phyloP scores from a whole-genome alignment of 805 yeast genomes.

The Wickerhamomyces sydowiorum region DNA sequence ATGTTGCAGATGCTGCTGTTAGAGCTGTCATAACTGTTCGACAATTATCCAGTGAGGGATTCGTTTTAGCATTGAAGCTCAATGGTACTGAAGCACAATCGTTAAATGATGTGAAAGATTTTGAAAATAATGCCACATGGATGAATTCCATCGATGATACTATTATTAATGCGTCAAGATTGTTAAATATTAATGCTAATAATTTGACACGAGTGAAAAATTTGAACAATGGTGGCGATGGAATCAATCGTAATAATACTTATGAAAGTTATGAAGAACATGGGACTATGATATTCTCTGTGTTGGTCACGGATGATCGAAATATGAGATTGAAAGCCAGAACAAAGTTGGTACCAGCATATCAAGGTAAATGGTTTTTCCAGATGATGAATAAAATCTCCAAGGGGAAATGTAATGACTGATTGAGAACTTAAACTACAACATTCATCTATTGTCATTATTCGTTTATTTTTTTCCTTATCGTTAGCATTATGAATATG shows the following conservation, averaged over 20 bases:
- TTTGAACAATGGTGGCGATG: slow-evolving; percentile 8
- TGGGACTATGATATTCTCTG: slow-evolving; percentile 26
- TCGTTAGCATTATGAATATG: background rate
- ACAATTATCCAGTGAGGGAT: slow-evolving; percentile 53
- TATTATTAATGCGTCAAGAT: slow-evolving; percentile 47
- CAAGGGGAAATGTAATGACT: slow-evolving; percentile 50
- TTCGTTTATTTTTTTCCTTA: too few relatives aligned
- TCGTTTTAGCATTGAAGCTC: slow-evolving; percentile 55
- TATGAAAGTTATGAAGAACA: too few relatives aligned
- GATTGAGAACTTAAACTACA: background rate
- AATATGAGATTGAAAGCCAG: slow-evolving; percentile 66
- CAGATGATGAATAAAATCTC: slow-evolving; percentile 39
- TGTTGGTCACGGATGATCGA: slow-evolving; percentile 67
- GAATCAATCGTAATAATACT: too few relatives aligned
- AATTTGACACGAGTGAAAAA: slow-evolving; percentile 4
- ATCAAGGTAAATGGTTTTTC: slow-evolving; percentile 58
- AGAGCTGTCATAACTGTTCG: slow-evolving; percentile 71
- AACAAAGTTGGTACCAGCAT: slow-evolving; percentile 46
- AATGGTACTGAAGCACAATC: slow-evolving; percentile 66
- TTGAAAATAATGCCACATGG: slow-evolving; percentile 71
- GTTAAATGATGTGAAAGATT: slow-evolving; percentile 66
- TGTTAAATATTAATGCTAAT: slow-evolving; percentile 25
- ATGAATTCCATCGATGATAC: slow-evolving; percentile 67
- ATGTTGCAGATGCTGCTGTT: slow-evolving; percentile 75
- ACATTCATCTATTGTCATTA: background rate